Conservation (phyloP, 2,329 filamentous ascomycete species). For the Lachnellula subtilissima region DNA sequence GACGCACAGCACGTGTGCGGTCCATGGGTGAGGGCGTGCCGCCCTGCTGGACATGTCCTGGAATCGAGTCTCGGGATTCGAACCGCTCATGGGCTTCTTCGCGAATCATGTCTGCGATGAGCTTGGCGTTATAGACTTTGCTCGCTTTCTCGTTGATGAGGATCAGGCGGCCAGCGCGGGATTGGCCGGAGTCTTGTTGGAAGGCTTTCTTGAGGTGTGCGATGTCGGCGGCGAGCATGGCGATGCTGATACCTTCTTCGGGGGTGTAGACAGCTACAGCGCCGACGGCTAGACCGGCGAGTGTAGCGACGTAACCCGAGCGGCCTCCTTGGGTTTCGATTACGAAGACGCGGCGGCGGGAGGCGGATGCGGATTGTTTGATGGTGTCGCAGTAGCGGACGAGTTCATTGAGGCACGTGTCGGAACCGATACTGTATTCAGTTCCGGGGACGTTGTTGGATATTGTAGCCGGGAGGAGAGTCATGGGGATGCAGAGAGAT, state of each 20-base stretch:
- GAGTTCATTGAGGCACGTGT: conserved; percentile 93
- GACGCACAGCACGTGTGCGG: conserved; percentile 81
- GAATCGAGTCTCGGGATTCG: conserved; percentile 85
- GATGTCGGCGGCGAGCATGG: conserved; percentile 89
- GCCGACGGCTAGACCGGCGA: conserved; percentile 86
- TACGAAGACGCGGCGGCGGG: conserved; percentile 89
- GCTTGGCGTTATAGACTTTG: conserved; percentile 82
- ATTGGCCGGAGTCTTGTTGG: conserved; percentile 77
- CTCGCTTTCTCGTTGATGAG: conserved; percentile 96
- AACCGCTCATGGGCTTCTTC: conserved; percentile 90
- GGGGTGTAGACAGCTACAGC: conserved; percentile 93
- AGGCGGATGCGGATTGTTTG: conserved; percentile 92
- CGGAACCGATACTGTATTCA: conserved; percentile 93
- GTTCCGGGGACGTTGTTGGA: conserved; percentile 98
- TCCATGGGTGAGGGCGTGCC: conserved; percentile 94
- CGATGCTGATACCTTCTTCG: conserved; percentile 89
- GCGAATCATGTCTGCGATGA: conserved; percentile 92
- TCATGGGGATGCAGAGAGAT: conserved; percentile 87
- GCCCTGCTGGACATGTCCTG: conserved; percentile 91
- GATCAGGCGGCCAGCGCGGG: conserved; percentile 86
- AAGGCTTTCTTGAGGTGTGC: conserved; percentile 84
- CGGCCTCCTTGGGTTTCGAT: conserved; percentile 96
- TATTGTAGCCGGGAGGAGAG: conserved; percentile 89
- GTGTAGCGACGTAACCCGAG: conserved; percentile 87
- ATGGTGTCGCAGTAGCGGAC: conserved; percentile 96